Percentiles rank a stretch among this genome's conserved stretches.
Evolutionary conservation across 495 filamentous ascomycete species (phyloP).

Genomic region (Podospora pseudocomata): DNA sequence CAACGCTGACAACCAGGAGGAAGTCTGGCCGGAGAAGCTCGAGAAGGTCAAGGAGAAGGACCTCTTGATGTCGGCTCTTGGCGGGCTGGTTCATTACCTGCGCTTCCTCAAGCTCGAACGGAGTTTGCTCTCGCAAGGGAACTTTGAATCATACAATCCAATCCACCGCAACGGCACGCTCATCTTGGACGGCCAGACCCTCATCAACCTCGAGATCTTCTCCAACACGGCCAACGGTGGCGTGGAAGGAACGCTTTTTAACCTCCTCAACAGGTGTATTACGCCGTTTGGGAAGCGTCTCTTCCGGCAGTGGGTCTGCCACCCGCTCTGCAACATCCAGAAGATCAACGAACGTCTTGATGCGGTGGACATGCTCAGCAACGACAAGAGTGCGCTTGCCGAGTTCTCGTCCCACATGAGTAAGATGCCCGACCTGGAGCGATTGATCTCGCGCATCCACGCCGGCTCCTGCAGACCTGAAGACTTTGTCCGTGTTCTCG

Average conservation of each 20-base stretch:
- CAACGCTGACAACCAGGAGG: slow-evolving; percentile 56
- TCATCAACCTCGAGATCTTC: slow-evolving; percentile 97
- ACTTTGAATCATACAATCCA: slow-evolving; percentile 88
- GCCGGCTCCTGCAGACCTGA: slow-evolving; percentile 81
- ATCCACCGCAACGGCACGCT: slow-evolving; percentile 90
- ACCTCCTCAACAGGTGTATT: slow-evolving; percentile 86
- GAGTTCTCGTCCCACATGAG: slow-evolving; percentile 79
- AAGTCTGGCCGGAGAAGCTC: slow-evolving; percentile 76
- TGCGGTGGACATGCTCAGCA: slow-evolving; percentile 89
- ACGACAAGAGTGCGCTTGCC: slow-evolving; percentile 71
- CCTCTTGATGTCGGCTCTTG: slow-evolving; percentile 86
- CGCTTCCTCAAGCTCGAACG: slow-evolving; percentile 83
- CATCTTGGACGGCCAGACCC: slow-evolving; percentile 90
- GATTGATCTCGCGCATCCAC: slow-evolving; percentile 91
- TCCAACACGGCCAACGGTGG: slow-evolving; percentile 89
- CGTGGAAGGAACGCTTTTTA: slow-evolving; percentile 80
- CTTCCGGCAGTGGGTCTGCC: slow-evolving; percentile 97
- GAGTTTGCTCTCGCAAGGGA: slow-evolving; percentile 82
- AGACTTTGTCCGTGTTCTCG: slow-evolving; percentile 90
- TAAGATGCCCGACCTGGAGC: slow-evolving; percentile 91
- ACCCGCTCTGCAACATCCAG: slow-evolving; percentile 78
- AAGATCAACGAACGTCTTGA: slow-evolving; percentile 95
- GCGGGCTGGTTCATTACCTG: slow-evolving; percentile 84
- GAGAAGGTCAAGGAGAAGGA: slow-evolving; percentile 72
- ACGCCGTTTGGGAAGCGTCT: slow-evolving; percentile 97